Conservation (phyloP, 2,329 filamentous ascomycete genomes). For the Colletotrichum australisinense region DNA sequence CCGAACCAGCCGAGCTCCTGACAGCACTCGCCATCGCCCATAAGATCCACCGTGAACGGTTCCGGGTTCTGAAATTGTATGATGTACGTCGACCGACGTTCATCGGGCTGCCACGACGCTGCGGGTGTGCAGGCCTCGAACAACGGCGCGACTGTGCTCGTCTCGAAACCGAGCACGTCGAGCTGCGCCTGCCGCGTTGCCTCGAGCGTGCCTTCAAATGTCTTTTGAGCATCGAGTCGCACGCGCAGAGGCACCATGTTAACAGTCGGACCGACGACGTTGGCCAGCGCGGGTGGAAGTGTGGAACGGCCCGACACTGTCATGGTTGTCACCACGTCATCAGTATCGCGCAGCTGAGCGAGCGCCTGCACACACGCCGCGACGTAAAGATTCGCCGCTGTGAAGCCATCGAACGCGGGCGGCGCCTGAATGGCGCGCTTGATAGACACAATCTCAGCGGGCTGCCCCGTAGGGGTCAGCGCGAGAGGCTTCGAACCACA, state of each 20-base stretch:
- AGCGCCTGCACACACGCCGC: neutral
- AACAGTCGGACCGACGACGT: constrained; percentile 50
- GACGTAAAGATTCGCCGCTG: neutral
- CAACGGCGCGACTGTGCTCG: neutral
- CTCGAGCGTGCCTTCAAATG: neutral
- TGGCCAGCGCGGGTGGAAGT: neutral
- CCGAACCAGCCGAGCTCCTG: neutral
- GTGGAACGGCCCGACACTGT: neutral
- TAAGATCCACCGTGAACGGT: neutral
- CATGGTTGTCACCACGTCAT: neutral
- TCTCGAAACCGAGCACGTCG: neutral
- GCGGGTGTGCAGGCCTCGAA: neutral
- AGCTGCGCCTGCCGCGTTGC: neutral
- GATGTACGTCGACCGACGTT: neutral
- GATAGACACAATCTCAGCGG: neutral
- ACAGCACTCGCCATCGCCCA: neutral
- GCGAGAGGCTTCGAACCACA: neutral
- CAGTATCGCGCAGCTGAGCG: neutral
- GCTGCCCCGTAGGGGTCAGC: neutral
- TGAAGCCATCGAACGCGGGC: neutral
- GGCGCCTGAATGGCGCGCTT: neutral
- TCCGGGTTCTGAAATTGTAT: neutral
- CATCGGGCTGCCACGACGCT: neutral
- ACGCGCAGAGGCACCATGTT: constrained; percentile 55
- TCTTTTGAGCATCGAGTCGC: constrained; percentile 39